Evolutionary conservation across 1,139 yeast species (phyloP), one percentile per base, ranked within the genome.

Genomic region (Yamadazyma songkhlaensis): DNA sequence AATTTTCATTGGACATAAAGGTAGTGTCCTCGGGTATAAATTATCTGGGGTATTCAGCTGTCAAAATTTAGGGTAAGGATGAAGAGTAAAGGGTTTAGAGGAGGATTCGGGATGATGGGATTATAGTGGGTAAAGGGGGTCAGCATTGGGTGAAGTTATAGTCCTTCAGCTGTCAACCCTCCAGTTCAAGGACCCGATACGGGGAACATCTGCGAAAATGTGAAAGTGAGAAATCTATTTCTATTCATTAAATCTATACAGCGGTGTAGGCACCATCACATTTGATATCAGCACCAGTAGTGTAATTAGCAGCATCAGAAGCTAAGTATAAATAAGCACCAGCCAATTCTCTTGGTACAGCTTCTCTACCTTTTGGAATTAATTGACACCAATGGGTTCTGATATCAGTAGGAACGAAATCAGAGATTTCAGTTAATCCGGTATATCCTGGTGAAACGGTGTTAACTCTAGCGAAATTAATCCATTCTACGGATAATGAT

Each of bases 371-470:
- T 55, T 58, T 57, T 22, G 71, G 71, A 42, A 60, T 62, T 48
- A 65, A 53, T 25, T 57, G 48, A 54, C 61, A 60, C 72, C 71
- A 65, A 39, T 55, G 59, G 38, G 55, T 52, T 50, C 64, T 59
- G 39, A 54, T 51, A 15, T 62, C 64, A 11, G 49, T 50, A 9
- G 72, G 68, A 26, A 68, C 59, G 33, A 72, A 72, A 55, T 69
- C 77, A 31, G 79, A 63, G 45, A 79, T 72, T 31, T 81, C 81
- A 10, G 79, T 73, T 22, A 35, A 35, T 34, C 54, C 56, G 41
- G 76, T 73, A 54, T 78, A 77, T 13, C 83, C 83, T 3, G 83
- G 83, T 11, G 79, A 67, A 17, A 77, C 70, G 26, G 77, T 62
- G 52, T 77, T 77, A 33, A 74, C 80, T 42, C 83, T 59, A 4